Percentiles rank a stretch among this genome's conserved stretches.
These are phyloP conservation scores for Aureobasidium sp. DNA, from an alignment of 2,329 filamentous ascomycete species.

Conservation along the genomic window DNA sequence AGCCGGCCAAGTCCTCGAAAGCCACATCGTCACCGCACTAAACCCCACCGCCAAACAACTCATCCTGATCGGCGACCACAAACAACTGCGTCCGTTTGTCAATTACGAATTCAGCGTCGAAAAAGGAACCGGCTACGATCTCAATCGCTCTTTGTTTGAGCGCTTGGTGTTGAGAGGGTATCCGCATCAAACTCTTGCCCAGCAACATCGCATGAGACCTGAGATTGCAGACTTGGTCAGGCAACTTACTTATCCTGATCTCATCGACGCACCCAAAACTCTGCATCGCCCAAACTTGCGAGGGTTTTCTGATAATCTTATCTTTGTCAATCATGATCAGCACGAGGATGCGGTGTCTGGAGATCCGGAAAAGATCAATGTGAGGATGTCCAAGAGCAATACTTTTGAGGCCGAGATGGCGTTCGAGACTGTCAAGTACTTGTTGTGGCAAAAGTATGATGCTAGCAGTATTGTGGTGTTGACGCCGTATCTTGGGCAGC, in stretches of 20 bases:
- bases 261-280: constrained; percentile 45
- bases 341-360: constrained; percentile 33
- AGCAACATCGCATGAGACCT: constrained; percentile 91
- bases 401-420: constrained; percentile 57
- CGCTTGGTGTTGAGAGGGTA: constrained; percentile 87
- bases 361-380: constrained; percentile 8
- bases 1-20: constrained; percentile 60
- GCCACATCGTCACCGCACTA: constrained; percentile 53
- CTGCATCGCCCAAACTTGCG: constrained; percentile 39
- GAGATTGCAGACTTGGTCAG: constrained; percentile 54
- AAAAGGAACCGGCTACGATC: constrained; percentile 52
- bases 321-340: constrained; percentile 53
- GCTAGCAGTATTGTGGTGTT: constrained; percentile 59
- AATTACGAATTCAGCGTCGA: constrained; percentile 99
- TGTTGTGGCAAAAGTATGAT: constrained; percentile 60
- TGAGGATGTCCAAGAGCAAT: constrained; percentile 36
- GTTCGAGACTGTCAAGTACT: constrained; percentile 53
- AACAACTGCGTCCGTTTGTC: constrained; percentile 95
- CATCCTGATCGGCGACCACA: constrained; percentile 83
- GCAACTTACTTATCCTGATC: constrained; percentile 48
- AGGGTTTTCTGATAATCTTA: constrained; percentile 47
- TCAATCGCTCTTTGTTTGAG: constrained; percentile 98
- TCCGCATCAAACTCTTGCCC: constrained; percentile 85
- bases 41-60: constrained; percentile 54
- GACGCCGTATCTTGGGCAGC: constrained; percentile 57